These are phyloP conservation scores for Phytophthora macrochlamydospora DNA, from an alignment of 352 stramenopile species.

Conservation along the genomic window DNA sequence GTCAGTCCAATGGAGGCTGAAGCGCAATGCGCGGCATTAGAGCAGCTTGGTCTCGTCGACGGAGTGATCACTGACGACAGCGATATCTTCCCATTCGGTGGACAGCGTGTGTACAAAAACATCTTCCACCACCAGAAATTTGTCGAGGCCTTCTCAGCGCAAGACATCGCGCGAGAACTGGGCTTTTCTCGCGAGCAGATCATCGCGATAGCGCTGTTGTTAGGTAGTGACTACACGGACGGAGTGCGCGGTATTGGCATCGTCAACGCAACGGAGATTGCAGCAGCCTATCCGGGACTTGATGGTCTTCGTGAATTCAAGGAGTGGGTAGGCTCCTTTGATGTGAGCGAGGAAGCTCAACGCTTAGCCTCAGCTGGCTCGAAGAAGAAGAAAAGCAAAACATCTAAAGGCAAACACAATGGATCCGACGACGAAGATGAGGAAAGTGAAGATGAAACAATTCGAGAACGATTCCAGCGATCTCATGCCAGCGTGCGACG, in stretches of 20 bases:
- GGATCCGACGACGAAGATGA: constrained; percentile 26
- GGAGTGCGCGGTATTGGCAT: constrained; percentile 83
- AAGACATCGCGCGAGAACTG: constrained; percentile 93
- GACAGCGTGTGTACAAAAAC: constrained; percentile 97
- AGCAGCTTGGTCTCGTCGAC: constrained; percentile 96
- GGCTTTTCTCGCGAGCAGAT: constrained; percentile 93
- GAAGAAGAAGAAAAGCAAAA: constrained; percentile 61
- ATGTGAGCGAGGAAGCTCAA: constrained; percentile 60
- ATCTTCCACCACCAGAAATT: constrained; percentile 99
- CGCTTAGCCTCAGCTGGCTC: constrained; percentile 24
- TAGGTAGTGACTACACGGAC: constrained; percentile 97
- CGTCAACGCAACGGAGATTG: constrained; percentile 83
- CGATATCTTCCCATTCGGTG: constrained; percentile 95
- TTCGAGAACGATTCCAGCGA: constrained; percentile 85
- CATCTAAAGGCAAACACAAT: constrained; percentile 29
- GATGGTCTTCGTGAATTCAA: constrained; percentile 88
- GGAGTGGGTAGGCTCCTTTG: constrained; percentile 70
- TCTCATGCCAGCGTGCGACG: constrained; percentile 91
- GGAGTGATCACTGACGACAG: constrained; percentile 99
- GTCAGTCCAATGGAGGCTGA: constrained; percentile 99
- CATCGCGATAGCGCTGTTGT: constrained; percentile 90
- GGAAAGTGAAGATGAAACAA: constrained; percentile 51
- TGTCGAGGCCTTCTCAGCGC: constrained; percentile 96
- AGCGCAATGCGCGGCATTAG: constrained; percentile 97
- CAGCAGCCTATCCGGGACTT: constrained; percentile 82